These are phyloP conservation scores for Cicer cuneatum DNA, from an alignment of 306 rosid genomes.

Conservation along the genomic window DNA sequence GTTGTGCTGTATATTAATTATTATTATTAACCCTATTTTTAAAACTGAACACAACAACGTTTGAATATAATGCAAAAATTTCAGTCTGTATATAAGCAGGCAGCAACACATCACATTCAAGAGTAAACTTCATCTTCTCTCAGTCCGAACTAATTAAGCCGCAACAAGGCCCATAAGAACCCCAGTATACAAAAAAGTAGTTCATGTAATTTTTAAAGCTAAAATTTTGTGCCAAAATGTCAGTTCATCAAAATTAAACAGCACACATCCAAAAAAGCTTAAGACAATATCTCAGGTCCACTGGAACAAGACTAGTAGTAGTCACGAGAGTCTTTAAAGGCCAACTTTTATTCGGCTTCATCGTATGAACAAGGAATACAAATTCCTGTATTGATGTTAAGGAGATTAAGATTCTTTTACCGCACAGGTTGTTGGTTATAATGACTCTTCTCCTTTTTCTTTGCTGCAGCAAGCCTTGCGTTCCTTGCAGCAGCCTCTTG, in stretches of 20 bases:
- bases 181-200: slow-evolving; percentile 47
- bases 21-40: background rate
- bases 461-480: slow-evolving; percentile 85
- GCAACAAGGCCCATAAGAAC: slow-evolving; percentile 39
- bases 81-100: no score
- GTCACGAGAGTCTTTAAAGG: slow-evolving; percentile 49
- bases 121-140: slow-evolving; percentile 42
- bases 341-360: slow-evolving; percentile 64
- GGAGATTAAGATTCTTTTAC: slow-evolving; percentile 50
- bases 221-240: slow-evolving; percentile 51
- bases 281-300: slow-evolving; percentile 57
- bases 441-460: slow-evolving; percentile 95
- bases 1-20: no score
- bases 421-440: slow-evolving; percentile 93
- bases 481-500: slow-evolving; percentile 89
- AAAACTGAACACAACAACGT: slow-evolving; percentile 10
- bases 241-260: slow-evolving; percentile 55
- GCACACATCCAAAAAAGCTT: slow-evolving; percentile 44
- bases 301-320: slow-evolving; percentile 49
- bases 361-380: slow-evolving; percentile 73
- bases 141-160: slow-evolving; percentile 31
- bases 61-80: background rate
- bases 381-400: slow-evolving; percentile 58
- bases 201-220: slow-evolving; percentile 45
- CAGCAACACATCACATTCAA: slow-evolving; percentile 33